Conservation (phyloP, 208 protist genomes). For the Trypanosoma lewisi region DNA sequence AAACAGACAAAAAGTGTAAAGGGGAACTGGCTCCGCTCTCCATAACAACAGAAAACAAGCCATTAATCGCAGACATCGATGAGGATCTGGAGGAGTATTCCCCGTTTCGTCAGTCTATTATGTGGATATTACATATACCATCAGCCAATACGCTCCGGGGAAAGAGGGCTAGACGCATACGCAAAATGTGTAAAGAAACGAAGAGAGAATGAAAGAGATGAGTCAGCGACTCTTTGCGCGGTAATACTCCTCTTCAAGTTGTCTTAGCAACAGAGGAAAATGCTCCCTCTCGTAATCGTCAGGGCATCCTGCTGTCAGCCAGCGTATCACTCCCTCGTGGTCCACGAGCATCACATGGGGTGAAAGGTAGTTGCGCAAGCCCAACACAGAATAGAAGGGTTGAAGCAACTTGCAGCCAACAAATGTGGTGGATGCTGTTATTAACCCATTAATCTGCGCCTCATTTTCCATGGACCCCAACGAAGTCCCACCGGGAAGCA, state of each 20-base stretch:
- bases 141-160: background rate
- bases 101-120: background rate
- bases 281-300: slow-evolving; percentile 64
- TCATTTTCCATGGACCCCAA: slow-evolving; percentile 5
- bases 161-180: background rate
- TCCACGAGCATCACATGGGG: slow-evolving; percentile 84
- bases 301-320: slow-evolving; percentile 79
- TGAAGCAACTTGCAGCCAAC: slow-evolving; percentile 69
- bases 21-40: background rate
- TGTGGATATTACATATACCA: background rate
- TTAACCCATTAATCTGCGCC: slow-evolving; percentile 20
- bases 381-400: slow-evolving; percentile 66
- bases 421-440: slow-evolving; percentile 72
- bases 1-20: background rate
- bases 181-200: slow-evolving; percentile 6
- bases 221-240: slow-evolving; percentile 18
- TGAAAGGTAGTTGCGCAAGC: slow-evolving; percentile 80
- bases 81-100: background rate
- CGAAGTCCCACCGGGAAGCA: slow-evolving; percentile 18
- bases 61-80: background rate
- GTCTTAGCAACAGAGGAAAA: slow-evolving; percentile 60
- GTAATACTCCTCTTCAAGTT: slow-evolving; percentile 79
- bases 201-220: slow-evolving; percentile 18
- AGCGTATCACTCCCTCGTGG: slow-evolving; percentile 74
- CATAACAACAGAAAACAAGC: background rate